Percentiles rank a stretch among this genome's conserved stretches.
phyloP scores from a whole-genome alignment of 1,139 yeast genomes.

The Candida albicans region DNA sequence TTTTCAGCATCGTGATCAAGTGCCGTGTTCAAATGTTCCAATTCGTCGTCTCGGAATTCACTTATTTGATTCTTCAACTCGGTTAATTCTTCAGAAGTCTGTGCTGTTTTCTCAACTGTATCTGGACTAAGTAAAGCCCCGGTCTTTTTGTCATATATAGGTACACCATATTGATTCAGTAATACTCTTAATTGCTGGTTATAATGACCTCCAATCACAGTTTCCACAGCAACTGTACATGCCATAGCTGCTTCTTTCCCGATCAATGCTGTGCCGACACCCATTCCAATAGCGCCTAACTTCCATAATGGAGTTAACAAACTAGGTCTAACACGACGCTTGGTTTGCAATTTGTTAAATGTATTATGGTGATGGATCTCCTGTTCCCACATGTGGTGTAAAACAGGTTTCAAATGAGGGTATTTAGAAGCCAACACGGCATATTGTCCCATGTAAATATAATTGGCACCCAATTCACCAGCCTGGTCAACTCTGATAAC shows the following conservation, averaged over 20 bases:
- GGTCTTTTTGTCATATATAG: slow-evolving; percentile 44
- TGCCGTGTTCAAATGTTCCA: slow-evolving; percentile 94
- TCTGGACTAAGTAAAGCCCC: slow-evolving; percentile 28
- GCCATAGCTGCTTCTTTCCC: slow-evolving; percentile 99
- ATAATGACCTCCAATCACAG: slow-evolving; percentile 96
- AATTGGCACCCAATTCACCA: slow-evolving; percentile 97
- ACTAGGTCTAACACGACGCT: slow-evolving; percentile 87
- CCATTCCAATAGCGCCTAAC: slow-evolving; percentile 83
- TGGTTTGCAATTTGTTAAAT: slow-evolving; percentile 72
- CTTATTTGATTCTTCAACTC: slow-evolving; percentile 63
- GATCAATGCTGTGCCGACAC: slow-evolving; percentile 80
- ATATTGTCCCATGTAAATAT: slow-evolving; percentile 89
- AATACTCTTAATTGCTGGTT: slow-evolving; percentile 83
- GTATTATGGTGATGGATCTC: slow-evolving; percentile 88
- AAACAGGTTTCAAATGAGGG: slow-evolving; percentile 69
- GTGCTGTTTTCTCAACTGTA: slow-evolving; percentile 27
- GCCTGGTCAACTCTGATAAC: slow-evolving; percentile 94
- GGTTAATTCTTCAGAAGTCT: slow-evolving; percentile 54
- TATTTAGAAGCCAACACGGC: slow-evolving; percentile 67
- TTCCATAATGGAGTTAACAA: slow-evolving; percentile 92
- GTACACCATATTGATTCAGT: slow-evolving; percentile 55
- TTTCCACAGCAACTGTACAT: slow-evolving; percentile 98
- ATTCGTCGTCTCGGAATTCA: slow-evolving; percentile 88
- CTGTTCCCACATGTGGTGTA: slow-evolving; percentile 98
- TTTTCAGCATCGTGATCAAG: slow-evolving; percentile 86